Percentiles rank a stretch among this genome's conserved stretches.
Conservation (phyloP, 2,329 filamentous ascomycete species). For the Dactylellina sp. region DNA sequence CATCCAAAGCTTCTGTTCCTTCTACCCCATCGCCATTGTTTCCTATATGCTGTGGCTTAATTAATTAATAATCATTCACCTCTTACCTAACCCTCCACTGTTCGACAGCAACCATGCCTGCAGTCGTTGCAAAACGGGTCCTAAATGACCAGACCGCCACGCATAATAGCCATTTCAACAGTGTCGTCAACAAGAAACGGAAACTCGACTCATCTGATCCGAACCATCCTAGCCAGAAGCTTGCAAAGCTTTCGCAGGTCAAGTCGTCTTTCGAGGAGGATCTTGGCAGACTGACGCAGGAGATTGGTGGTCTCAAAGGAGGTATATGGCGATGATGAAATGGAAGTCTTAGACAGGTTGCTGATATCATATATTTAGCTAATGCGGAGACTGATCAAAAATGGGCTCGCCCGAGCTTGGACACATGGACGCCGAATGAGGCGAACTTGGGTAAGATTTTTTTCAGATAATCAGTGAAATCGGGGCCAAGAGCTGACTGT, state of each 20-base stretch:
- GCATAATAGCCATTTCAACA: constrained; percentile 55
- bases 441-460: constrained; percentile 70
- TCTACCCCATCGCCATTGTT: neutral
- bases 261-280: constrained; percentile 97
- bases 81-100: neutral
- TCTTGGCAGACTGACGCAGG: constrained; percentile 93
- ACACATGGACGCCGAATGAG: constrained; percentile 72
- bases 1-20: neutral
- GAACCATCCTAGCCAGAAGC: constrained; percentile 55
- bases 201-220: constrained; percentile 62
- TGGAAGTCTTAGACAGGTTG: neutral
- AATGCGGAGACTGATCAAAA: constrained; percentile 94
- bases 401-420: constrained; percentile 78
- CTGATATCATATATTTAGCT: constrained; percentile 29
- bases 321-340: constrained; percentile 64
- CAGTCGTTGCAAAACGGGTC: constrained; percentile 53
- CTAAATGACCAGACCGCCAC: constrained; percentile 49
- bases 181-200: constrained; percentile 54
- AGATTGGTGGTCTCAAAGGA: constrained; percentile 81
- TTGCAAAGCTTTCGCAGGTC: constrained; percentile 68
- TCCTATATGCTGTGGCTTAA: constrained; percentile 1
- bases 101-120: constrained; percentile 32
- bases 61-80: neutral
- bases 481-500: constrained; percentile 1
- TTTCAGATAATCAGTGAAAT: neutral